Conservation (phyloP, 2,329 filamentous ascomycete species). For the Penicillium corylophilum region DNA sequence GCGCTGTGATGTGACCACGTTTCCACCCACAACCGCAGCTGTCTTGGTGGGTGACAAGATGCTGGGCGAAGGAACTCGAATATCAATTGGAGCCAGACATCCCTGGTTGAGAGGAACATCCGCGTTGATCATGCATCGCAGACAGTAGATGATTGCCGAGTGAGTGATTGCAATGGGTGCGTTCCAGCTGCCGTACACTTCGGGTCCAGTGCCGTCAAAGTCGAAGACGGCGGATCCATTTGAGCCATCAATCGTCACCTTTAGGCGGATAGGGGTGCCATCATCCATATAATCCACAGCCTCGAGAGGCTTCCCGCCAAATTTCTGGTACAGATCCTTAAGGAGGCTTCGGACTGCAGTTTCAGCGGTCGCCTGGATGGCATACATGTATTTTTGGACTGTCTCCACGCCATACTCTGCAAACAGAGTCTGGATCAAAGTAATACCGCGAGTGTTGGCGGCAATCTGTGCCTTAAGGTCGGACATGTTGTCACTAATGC, state of each 20-base stretch:
- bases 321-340: conserved; percentile 67
- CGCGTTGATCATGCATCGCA: conserved; percentile 74
- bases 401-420: conserved; percentile 74
- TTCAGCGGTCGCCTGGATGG: conserved; percentile 79
- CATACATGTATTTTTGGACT: conserved; percentile 80
- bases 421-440: conserved; percentile 71
- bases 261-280: conserved; percentile 72
- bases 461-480: conserved; percentile 85
- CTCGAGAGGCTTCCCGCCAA: conserved; percentile 68
- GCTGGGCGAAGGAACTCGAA: conserved; percentile 66
- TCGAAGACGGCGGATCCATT: conserved; percentile 77
- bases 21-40: conserved; percentile 79
- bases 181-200: conserved; percentile 79
- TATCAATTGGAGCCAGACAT: conserved; percentile 72
- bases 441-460: conserved; percentile 82
- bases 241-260: conserved; percentile 70
- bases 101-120: conserved; percentile 87
- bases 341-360: conserved; percentile 71
- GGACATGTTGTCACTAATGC: conserved; percentile 78
- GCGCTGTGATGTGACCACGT: conserved; percentile 75
- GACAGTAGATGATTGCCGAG: conserved; percentile 81
- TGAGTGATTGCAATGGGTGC: conserved; percentile 80
- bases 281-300: conserved; percentile 87
- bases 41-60: conserved; percentile 74
- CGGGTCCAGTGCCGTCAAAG: conserved; percentile 73